Percentiles rank a stretch among this genome's conserved stretches.
These are phyloP conservation scores for Vachellia pachyceras DNA, from an alignment of 306 rosid genomes.

Conservation along the genomic window DNA sequence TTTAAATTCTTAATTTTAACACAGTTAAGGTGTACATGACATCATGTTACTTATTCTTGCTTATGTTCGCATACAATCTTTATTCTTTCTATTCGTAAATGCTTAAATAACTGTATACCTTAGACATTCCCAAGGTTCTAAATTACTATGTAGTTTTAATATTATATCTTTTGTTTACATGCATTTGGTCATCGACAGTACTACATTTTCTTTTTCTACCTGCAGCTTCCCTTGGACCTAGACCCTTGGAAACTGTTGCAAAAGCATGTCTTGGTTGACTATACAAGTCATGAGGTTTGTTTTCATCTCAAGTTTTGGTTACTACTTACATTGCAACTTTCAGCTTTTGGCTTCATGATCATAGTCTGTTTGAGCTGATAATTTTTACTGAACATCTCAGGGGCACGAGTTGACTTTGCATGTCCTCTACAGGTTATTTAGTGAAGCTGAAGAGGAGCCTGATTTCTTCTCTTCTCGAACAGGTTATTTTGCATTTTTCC, in stretches of 20 bases:
- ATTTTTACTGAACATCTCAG: constrained; percentile 65
- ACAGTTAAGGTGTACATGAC: not conserved
- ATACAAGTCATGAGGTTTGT: constrained; percentile 79
- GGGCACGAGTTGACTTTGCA: constrained; percentile 99
- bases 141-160: not conserved
- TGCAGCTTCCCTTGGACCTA: constrained; percentile 88
- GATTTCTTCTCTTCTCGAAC: constrained; percentile 95
- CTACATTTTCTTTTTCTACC: constrained; percentile 20
- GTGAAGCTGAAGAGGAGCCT: constrained; percentile 89
- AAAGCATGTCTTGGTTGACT: constrained; percentile 87
- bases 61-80: not conserved
- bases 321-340: constrained; percentile 15
- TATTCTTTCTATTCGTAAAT: constrained; percentile 4
- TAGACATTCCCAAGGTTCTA: constrained; percentile 7
- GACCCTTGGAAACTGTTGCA: constrained; percentile 90
- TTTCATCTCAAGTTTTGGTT: constrained; percentile 27
- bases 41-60: not conserved
- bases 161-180: not conserved
- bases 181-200: constrained; percentile 6
- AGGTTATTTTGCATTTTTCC: constrained; percentile 45
- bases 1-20: constrained; percentile 4
- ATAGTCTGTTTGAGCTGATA: constrained; percentile 51
- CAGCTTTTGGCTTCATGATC: constrained; percentile 29
- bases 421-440: constrained; percentile 96
- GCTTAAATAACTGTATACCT: constrained; percentile 7